Base-by-base conservation (phyloP, 495 filamentous ascomycete species). In the Neurospora terricola region DNA sequence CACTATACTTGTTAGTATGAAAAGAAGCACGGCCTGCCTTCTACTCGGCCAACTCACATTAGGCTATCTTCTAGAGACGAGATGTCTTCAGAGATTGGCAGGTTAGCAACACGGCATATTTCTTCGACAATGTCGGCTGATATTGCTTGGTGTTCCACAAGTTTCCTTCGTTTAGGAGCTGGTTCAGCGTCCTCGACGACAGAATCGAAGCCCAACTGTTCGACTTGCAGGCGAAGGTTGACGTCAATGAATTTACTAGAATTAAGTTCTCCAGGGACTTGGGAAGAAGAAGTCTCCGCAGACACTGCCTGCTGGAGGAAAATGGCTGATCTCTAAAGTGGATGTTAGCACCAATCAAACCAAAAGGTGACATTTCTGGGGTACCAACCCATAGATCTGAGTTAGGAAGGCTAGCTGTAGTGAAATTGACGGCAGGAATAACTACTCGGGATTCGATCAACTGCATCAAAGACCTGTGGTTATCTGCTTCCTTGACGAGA, bases 391-490 rank as follows among this genome's bases (percentile, higher is more conserved):
- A 66, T 66, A 66, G 14, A 27, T 66, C 54, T 7, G 54, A 66
- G 6, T 66, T 30, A 34, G 54, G 54, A 34, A 66, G 54, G 54
- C 12, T 66, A 82, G 69, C 12, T 76, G 76, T 37, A 79, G 78
- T 16, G 27, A 34, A 18, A 34, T 18, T 66, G 27, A 66, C 27
- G 6, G 80, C 70, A 3, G 72, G 75, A 1, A 75, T 72, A 14
- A 81, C 71, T 8, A 86, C 75, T 16, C 79, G 80, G 4, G 78
- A 84, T 18, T 73, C 68, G 34, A 81, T 72, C 27, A 84, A 80
- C 30, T 76, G 76, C 5, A 80, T 81, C 21, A 80, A 77, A 23
- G 82, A 76, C 18, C 75, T 75, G 23, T 80, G 80, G 1, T 72
- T 69, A 10, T 78, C 62, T 8, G 78, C 78, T 38, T 75, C 75